Conservation (phyloP, 73 alveolate species). For the Uronychia setigera region DNA sequence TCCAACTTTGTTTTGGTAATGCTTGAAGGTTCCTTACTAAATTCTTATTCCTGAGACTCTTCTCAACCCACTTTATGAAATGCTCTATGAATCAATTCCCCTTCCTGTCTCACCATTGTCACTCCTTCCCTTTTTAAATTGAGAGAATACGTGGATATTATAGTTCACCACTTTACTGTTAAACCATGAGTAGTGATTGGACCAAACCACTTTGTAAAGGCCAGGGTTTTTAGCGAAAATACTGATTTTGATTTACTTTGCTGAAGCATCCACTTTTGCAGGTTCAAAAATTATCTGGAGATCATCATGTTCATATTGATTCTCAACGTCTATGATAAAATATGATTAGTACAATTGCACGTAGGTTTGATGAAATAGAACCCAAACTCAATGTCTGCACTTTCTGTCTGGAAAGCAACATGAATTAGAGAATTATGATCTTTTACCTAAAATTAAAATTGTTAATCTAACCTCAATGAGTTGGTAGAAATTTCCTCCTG, state of each 20-base stretch:
- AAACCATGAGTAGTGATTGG: background rate
- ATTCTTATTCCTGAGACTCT: too few relatives aligned
- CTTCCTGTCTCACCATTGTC: too few relatives aligned
- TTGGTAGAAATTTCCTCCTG: background rate
- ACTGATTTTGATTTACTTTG: background rate
- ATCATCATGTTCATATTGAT: background rate
- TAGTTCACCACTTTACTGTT: background rate
- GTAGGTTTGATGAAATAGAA: background rate
- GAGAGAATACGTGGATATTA: background rate
- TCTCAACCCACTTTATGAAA: too few relatives aligned
- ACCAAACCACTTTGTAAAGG: background rate
- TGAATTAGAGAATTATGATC: background rate
- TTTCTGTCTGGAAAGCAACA: background rate
- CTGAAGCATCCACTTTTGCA: background rate
- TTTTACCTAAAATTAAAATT: background rate
- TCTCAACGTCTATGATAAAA: background rate
- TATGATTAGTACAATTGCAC: background rate
- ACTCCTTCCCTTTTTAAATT: too few relatives aligned
- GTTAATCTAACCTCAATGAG: background rate
- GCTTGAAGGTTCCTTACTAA: too few relatives aligned
- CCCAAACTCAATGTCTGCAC: background rate
- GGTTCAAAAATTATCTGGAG: background rate
- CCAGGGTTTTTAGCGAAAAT: background rate
- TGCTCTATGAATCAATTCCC: too few relatives aligned
- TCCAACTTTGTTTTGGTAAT: too few relatives aligned